Evolutionary conservation across 805 yeast species (phyloP), one percentile per base, ranked within the genome.

Genomic region (Blastobotrys terrestris): DNA sequence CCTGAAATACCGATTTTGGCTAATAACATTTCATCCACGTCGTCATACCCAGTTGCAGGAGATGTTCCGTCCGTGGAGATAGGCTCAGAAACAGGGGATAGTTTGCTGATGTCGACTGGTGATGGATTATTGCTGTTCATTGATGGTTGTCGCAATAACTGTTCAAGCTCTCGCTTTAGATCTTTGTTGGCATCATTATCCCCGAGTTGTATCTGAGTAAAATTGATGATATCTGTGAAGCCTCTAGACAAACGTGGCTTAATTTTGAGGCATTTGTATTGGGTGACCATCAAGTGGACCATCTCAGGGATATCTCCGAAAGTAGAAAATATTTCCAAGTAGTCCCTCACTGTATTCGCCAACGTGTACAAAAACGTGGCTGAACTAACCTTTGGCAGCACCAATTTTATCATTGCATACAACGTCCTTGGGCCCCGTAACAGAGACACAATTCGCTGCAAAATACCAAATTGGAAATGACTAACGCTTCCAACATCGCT

Each of bases 381-480:
- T 49, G 83, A 65, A 13, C 81, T 77, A 67, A 77, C 76, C 49
- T 77, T 77, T 41, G 81, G 77, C 57, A 83, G 85, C 53, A 75
- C 75, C 57, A 78, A 76, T 67, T 70, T 73, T 19, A 72, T 64
- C 8, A 57, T 51, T 22, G 57, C 59, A 22, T 61, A 62, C 3
- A 61, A 49, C 14, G 61, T 58, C 39, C 58, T 55, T 20, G 55
- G 46, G 49, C 71, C 76, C 53, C 76, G 74, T 31, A 78, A 58
- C 1, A 78, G 76, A 2, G 85, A 87, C 40, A 87, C 65, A 52
- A 83, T 81, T 55, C 78, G 76, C 52, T 86, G 68, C 6, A 86
- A 73, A 8, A 72, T 59, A 19, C 84, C 71, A 63, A 57, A 50
- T 22, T 60, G 59, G 11, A 48, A 43, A 4, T 53, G 31, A 11